Base-by-base conservation (phyloP, 768 basidiomycete species). In the Termitomyces titanicus region DNA sequence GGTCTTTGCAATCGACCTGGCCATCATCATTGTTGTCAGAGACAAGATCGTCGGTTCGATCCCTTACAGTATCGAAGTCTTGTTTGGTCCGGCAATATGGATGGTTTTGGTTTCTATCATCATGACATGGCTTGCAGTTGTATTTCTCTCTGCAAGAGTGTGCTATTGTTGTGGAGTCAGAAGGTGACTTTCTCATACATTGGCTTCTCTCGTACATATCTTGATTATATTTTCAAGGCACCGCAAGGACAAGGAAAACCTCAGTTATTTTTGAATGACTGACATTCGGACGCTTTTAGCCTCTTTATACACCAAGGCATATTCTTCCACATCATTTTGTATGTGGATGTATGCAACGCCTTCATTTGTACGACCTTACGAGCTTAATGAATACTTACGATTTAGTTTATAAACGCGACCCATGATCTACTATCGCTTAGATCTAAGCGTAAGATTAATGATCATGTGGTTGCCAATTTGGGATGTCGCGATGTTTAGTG, bases 31-130 rank as follows among this genome's bases (percentile, higher is more conserved):
- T 18, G 69, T 80, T 6, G 82, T 81, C 11, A 74, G 70, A 62
- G 61, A 72, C 47, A 69, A 80, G 43, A 64, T 89, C 24, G 34
- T 69, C 27, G 62, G 67, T 12, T 31, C 80, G 13, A 64, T 75
- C 0, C 70, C 67, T 8, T 70, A 77, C 44, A 58, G 68, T 43
- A 74, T 89, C 25, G 67, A 61, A 0, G 76, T 85, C 9, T 56
- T 67, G 12, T 88, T 80, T 68, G 88, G 89, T n/a, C 83, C 84
- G 57, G 88, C 68, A 9, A 79, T 86, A 8, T 91, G 88, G 88
- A 80, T 92, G 81, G 77, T 82, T n/a, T 61, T 90, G 39, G 74
- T 64, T 4, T 83, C 80, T 15, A 68, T 81, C 50, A 58, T 81
- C 10, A 66, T 82, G 59, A 77, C 80, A 1, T 90, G 88, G 86